Evolutionary conservation across 164 flowering plant species (phyloP), one percentile per base, ranked within the genome.

Genomic region (Tetrastigma voinierianum): DNA sequence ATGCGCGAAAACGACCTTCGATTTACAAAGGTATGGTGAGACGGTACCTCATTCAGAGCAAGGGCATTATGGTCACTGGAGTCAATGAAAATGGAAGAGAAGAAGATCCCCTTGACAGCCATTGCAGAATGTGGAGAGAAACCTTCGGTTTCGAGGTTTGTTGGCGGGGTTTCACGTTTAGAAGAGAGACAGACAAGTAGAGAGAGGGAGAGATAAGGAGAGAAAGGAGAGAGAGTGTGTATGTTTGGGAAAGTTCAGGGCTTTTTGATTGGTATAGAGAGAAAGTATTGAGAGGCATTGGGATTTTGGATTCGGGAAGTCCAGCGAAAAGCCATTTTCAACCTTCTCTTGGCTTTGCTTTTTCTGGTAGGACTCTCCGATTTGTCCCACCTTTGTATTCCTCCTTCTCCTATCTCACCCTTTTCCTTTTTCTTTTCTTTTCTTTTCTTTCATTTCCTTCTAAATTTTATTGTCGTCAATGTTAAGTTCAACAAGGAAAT

Each of bases 241-340:
- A 70, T 48, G 74, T 59, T 61, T 67, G 65, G 24, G 56, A 69
- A 18, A 24, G 46, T 40, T 57, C 58, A 25, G 63, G 67, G 65
- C 52, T 53, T 47, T 61, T 46, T 61, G 59, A 59, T 68, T 68
- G 65, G 64, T 55, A 5, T 19, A 24, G 63, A 14, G 40, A 55
- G 64, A 18, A 7, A 32, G 66, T 63, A 18, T 62, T 32, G 59
- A 60, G 48, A 68, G 58, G 65, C 52, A 4, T 54, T 53, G 17
- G 55, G 66, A 17, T 16, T 46, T 20, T 56, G 68, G 72, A 21
- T 48, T 64, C 61, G 65, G 56, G 73, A 13, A 66, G 84, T 84
- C 81, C 79, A 85, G 85, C 82, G 83, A 79, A 76, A 80, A 51
- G 84, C 82, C 83, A 67, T 78, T 83, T 86, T 86, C 90, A 79